Conservation (phyloP, 768 basidiomycete species). For the Russula sp. region DNA sequence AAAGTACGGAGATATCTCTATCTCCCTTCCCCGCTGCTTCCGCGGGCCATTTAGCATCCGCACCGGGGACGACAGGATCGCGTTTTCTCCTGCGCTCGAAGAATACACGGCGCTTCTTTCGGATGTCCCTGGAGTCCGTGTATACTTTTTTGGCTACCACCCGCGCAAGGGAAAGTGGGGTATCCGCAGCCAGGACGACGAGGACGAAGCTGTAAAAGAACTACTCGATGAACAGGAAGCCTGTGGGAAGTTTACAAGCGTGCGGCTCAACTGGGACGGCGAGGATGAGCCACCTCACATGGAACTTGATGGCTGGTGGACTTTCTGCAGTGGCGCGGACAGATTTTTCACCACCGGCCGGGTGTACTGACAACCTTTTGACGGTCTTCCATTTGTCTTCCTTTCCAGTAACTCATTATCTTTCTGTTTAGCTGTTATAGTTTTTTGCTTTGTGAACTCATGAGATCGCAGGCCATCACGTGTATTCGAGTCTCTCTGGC, state of each 20-base stretch:
- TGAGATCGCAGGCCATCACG: too few relatives aligned
- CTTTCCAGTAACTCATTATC: too few relatives aligned
- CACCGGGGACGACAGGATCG: not conserved
- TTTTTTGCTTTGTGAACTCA: too few relatives aligned
- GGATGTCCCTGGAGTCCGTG: not conserved
- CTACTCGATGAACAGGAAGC: not conserved
- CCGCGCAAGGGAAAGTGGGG: conserved; percentile 1
- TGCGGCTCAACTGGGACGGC: conserved; percentile 2
- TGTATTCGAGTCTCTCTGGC: too few relatives aligned
- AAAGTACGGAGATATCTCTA: not conserved
- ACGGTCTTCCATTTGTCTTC: too few relatives aligned
- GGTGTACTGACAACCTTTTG: not conserved
- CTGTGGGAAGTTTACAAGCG: not conserved
- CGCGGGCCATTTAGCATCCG: conserved; percentile 9
- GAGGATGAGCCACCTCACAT: conserved; percentile 3
- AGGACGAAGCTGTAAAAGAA: not conserved
- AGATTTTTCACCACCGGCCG: conserved; percentile 7
- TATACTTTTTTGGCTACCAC: conserved; percentile 6
- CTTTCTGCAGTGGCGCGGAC: not conserved
- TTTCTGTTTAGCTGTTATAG: too few relatives aligned
- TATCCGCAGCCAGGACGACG: too few relatives aligned
- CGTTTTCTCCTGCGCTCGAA: not conserved
- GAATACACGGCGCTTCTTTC: not conserved
- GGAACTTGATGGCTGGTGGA: not conserved
- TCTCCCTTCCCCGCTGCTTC: conserved; percentile 11